Evolutionary conservation across 2,329 filamentous ascomycete species (phyloP), one percentile per base, ranked within the genome.

Genomic region (Didymella pomorum): DNA sequence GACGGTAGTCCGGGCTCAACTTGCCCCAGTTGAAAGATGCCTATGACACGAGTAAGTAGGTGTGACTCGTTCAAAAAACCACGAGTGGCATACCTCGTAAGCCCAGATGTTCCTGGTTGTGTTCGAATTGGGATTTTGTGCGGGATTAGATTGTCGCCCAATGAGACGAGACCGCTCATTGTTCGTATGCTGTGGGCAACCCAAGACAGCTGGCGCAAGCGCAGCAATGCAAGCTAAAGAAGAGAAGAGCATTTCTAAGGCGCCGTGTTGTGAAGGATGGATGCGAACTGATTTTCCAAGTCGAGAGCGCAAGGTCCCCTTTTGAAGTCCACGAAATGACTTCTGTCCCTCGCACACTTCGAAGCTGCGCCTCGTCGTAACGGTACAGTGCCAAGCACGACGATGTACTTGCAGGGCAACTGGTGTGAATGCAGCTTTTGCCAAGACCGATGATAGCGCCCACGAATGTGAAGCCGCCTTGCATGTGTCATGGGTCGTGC

Each of bases 1-100:
- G 69, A 6, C 71, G 67, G 63, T 82, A 82, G 42, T 75, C 77
- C 73, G 70, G 62, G 26, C 64, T 74, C 25, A 77, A 60, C 50
- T 68, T 71, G 12, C 76, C 78, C 79, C 79, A 81, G 52, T 80
- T 76, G 63, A 72, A 79, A 12, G 75, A 76, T 14, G 71, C 71
- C 54, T 57, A 16, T 21, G 5, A 2, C 10, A 2, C 11, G 6
- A 35, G 14, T 44, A 7, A 26, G 14, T 75, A 72, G 52, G 77
- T 79, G 8, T 67, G 61, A 74, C 71, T 78, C 23, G 0, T 1
- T 20, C 10, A 71, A 64, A 14, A 11, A 3, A 18, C 20, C 16
- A 4, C 6, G 7, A 3, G 21, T 26, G 26, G 2, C 58, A 45
- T 11, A 63, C 64, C 52, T 67, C 64, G 9, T 69, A 67, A 2